These are phyloP conservation scores for Diplodia corticola DNA, from an alignment of 2,329 filamentous ascomycete genomes.

Conservation along the genomic window DNA sequence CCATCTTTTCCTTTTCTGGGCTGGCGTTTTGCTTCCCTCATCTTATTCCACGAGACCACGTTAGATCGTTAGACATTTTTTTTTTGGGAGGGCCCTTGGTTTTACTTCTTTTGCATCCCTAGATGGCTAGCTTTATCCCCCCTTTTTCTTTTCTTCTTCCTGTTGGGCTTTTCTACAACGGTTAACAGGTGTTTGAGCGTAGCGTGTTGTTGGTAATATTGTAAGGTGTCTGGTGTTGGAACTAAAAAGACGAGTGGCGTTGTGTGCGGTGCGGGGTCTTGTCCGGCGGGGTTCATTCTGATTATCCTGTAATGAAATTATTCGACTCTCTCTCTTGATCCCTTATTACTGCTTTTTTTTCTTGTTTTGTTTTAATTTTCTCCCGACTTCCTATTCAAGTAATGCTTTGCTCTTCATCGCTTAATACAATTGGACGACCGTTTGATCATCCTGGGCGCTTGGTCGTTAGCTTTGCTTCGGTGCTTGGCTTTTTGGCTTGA, in stretches of 20 bases:
- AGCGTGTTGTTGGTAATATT: conserved; percentile 7
- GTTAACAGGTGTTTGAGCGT: conserved; percentile 8
- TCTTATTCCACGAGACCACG: not conserved
- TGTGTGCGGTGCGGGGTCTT: not conserved
- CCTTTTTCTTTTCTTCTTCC: not conserved
- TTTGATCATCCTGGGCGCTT: not conserved
- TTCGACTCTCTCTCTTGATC: no score
- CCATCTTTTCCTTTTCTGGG: not conserved
- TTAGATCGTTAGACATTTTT: conserved; percentile 2
- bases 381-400: not conserved
- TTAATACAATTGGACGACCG: not conserved
- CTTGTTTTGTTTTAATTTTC: not conserved
- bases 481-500: not conserved
- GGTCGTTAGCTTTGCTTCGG: not conserved
- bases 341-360: not conserved
- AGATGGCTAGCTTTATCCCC: not conserved
- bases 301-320: no score
- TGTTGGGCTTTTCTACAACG: not conserved
- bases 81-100: not conserved
- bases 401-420: not conserved
- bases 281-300: not conserved
- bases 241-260: not conserved
- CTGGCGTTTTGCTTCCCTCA: not conserved
- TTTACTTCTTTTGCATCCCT: not conserved
- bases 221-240: conserved; percentile 8